A percentile compares a stretch with the other conserved stretches of the same genome.
These are phyloP conservation scores for Wallacemonas collosoma DNA, from an alignment of 208 protist species.

Conservation along the genomic window DNA sequence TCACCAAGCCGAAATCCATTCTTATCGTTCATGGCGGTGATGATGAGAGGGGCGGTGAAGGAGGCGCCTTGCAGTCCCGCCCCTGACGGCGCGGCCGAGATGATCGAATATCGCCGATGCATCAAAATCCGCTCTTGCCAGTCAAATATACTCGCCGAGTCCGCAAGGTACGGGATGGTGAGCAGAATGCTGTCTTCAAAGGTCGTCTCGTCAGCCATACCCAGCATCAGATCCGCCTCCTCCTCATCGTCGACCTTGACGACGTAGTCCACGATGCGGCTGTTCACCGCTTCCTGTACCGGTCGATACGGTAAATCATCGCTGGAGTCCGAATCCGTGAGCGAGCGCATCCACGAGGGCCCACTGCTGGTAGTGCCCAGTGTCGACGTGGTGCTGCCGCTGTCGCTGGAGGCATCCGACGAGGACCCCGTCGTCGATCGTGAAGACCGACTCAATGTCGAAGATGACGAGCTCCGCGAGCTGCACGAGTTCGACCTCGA, in stretches of 20 bases:
- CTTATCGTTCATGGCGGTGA: neutral
- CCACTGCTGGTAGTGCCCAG: neutral
- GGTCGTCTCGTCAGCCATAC: slow-evolving; percentile 52
- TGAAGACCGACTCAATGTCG: slow-evolving; percentile 12
- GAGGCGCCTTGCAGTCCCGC: slow-evolving; percentile 3
- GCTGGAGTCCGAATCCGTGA: slow-evolving; percentile 20
- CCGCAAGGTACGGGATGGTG: slow-evolving; percentile 82
- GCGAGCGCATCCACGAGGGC: slow-evolving; percentile 17
- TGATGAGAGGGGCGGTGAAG: neutral
- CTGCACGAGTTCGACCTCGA: neutral
- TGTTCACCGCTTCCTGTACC: slow-evolving; percentile 18
- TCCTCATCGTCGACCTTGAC: slow-evolving; percentile 90
- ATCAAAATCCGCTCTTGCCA: slow-evolving; percentile 75
- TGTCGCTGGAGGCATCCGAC: slow-evolving; percentile 9
- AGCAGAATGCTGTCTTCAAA: slow-evolving; percentile 81
- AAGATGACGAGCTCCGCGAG: slow-evolving; percentile 6
- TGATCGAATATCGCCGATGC: slow-evolving; percentile 62
- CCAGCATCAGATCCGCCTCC: slow-evolving; percentile 87
- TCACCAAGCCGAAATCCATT: neutral
- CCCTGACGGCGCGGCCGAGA: neutral
- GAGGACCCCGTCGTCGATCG: slow-evolving; percentile 20
- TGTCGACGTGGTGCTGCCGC: neutral
- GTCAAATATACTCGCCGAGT: slow-evolving; percentile 58
- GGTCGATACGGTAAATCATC: slow-evolving; percentile 16
- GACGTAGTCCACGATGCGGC: slow-evolving; percentile 54